These are phyloP conservation scores for Neofusicoccum cordaticola DNA, from an alignment of 2,329 filamentous ascomycete genomes.

Conservation along the genomic window DNA sequence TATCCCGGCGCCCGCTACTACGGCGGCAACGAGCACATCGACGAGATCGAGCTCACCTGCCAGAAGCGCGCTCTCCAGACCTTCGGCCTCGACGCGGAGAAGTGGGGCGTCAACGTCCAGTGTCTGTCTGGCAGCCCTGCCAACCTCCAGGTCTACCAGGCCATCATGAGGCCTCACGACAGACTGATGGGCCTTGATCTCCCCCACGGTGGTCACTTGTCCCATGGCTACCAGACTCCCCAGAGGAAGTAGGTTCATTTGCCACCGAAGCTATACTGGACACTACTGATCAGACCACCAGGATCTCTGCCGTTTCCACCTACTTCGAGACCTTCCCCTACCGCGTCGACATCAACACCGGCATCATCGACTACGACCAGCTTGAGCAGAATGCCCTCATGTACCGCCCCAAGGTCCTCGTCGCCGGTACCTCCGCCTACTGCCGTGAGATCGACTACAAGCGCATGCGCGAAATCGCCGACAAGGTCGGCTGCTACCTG, in stretches of 20 bases:
- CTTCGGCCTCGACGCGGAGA: constrained; percentile 75
- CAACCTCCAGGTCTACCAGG: constrained; percentile 98
- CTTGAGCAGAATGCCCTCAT: constrained; percentile 82
- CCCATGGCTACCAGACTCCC: constrained; percentile 96
- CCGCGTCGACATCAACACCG: constrained; percentile 83
- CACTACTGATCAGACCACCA: constrained; percentile 18
- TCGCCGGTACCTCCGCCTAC: constrained; percentile 94
- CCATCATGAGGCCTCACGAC: constrained; percentile 92
- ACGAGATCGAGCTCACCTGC: constrained; percentile 83
- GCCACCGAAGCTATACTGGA: background rate
- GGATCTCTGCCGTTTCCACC: constrained; percentile 95
- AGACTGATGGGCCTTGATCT: constrained; percentile 96
- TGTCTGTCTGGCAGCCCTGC: constrained; percentile 82
- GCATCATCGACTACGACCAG: constrained; percentile 90
- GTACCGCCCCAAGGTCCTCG: constrained; percentile 93
- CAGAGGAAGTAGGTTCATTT: constrained; percentile 69
- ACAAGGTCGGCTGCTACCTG: constrained; percentile 89
- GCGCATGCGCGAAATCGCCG: constrained; percentile 83
- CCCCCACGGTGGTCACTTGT: constrained; percentile 90
- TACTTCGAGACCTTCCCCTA: constrained; percentile 99
- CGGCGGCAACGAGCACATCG: constrained; percentile 94
- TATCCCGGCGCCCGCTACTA: constrained; percentile 97
- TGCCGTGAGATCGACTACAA: constrained; percentile 94
- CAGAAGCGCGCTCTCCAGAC: constrained; percentile 86
- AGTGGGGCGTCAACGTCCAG: constrained; percentile 98